phyloP scores from a whole-genome alignment of 768 basidiomycete species.

The Daedaleopsis nitida region DNA sequence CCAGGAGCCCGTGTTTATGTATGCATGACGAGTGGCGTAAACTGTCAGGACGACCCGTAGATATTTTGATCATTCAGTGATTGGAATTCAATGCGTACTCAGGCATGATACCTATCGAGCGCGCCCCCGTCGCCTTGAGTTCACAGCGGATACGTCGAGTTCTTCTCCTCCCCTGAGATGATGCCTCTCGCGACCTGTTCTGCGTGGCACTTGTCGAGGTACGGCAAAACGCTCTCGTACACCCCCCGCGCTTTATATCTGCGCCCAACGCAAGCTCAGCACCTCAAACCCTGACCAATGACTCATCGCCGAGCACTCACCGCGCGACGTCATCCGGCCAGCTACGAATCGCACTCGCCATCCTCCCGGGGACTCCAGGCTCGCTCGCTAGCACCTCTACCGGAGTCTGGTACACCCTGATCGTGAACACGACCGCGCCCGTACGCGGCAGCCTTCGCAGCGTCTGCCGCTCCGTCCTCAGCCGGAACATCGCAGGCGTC shows the following conservation, averaged over 20 bases:
- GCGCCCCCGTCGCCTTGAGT: too few relatives aligned
- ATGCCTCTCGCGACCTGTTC: slow-evolving; percentile 33
- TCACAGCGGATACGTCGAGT: neutral
- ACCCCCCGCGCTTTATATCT: slow-evolving; percentile 38
- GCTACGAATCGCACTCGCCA: slow-evolving; percentile 63
- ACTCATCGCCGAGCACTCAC: slow-evolving; percentile 41
- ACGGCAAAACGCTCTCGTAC: slow-evolving; percentile 37
- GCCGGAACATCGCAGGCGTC: slow-evolving; percentile 39
- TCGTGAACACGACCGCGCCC: slow-evolving; percentile 69
- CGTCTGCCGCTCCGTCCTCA: slow-evolving; percentile 69
- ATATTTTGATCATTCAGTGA: too few relatives aligned
- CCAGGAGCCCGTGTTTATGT: too few relatives aligned
- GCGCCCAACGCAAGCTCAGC: slow-evolving; percentile 3
- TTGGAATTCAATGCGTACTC: too few relatives aligned
- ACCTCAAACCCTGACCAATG: slow-evolving; percentile 36
- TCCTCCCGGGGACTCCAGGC: slow-evolving; percentile 57
- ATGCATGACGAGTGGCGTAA: too few relatives aligned
- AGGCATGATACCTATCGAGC: too few relatives aligned
- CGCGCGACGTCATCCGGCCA: slow-evolving; percentile 65
- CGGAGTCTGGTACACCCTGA: slow-evolving; percentile 64
- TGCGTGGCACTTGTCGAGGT: slow-evolving; percentile 38
- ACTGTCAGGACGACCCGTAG: too few relatives aligned
- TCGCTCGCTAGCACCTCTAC: slow-evolving; percentile 55
- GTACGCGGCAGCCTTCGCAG: slow-evolving; percentile 62
- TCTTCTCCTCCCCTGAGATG: slow-evolving; percentile 17